Evolutionary conservation across 148 eudicot species (phyloP).

Genomic region (Pharnaceum exiguum): DNA sequence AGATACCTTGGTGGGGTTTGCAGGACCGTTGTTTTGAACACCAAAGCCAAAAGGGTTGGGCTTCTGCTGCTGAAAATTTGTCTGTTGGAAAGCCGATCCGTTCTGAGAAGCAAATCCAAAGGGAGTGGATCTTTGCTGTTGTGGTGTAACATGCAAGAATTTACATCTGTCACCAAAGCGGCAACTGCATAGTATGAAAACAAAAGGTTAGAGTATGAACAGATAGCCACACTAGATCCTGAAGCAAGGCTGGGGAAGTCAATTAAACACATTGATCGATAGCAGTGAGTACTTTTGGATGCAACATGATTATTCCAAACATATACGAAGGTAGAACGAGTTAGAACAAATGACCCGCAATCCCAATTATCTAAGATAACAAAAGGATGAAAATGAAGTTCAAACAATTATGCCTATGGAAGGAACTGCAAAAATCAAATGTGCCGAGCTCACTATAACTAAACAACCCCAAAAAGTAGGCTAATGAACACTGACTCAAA

Average conservation of each 20-base stretch:
- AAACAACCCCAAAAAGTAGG: no score
- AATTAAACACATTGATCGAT: no score
- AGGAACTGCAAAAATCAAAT: no score
- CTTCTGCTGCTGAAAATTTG: conserved; percentile 50
- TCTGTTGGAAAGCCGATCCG: conserved; percentile 39
- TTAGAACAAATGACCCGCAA: no score
- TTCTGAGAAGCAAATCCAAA: conserved; percentile 72
- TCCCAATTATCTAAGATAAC: no score
- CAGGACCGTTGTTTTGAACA: conserved; percentile 44
- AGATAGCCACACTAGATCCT: neutral
- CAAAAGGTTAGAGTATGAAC: conserved; percentile 2
- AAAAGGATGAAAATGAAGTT: no score
- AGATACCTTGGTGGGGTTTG: neutral
- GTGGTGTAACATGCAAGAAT: conserved; percentile 54
- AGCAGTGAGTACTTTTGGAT: no score
- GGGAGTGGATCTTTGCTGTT: conserved; percentile 46
- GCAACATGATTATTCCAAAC: no score
- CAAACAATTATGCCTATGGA: no score
- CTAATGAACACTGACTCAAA: no score
- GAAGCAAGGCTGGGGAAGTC: neutral
- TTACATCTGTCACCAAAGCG: conserved; percentile 76
- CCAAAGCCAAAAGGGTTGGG: conserved; percentile 92
- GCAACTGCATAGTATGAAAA: conserved; percentile 48
- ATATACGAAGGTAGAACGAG: no score
- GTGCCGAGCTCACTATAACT: no score